Base-by-base conservation (phyloP, 208 protist species). In the Borovskyia barvae region DNA sequence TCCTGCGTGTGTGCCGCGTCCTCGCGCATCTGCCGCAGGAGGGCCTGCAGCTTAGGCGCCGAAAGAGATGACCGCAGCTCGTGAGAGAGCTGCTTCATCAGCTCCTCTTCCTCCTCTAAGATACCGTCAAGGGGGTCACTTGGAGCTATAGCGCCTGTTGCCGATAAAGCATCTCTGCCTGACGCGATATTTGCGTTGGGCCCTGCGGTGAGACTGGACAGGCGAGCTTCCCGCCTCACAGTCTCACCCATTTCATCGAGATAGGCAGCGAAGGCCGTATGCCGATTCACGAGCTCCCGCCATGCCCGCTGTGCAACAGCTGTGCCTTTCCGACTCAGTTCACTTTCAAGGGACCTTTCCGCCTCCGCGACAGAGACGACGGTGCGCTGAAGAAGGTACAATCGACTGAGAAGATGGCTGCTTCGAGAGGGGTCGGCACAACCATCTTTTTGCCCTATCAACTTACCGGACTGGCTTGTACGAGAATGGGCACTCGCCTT, bases 61-160 rank as follows among this genome's bases (percentile, higher is more conserved):
- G 89, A 92, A 1, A 95, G 72, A 1, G 77, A 81, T 14, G 61
- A 50, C 5, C 82, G 72, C 30, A 95, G 75, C 35, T 93, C 79
- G 2, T 60, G 53, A 17, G 89, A 95, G 15, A 95, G 41, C 41
- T 77, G 65, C 9, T 22, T 12, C 9, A 87, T 35, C 17, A 84
- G 50, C 51, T 63, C 26, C 24, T 77, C 64, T 17, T 58, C 50
- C 9, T 60, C 33, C 36, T n/a, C n/a, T n/a, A n/a, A n/a, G n/a
- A n/a, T n/a, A 19, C 52, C 17, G 51, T 42, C 36, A 15, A 5
- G 5, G 11, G 8, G 6, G n/a, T 37, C 9, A 26, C 2, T 7
- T 2, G 22, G 14, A 7, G 12, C n/a, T n/a, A n/a, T n/a, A 39
- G 35, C 11, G 35, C 14, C 19, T 24, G 26, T 48, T 19, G 3